These are phyloP conservation scores for Drechslerella stenobrocha DNA, from an alignment of 2,329 filamentous ascomycete species.

Conservation along the genomic window DNA sequence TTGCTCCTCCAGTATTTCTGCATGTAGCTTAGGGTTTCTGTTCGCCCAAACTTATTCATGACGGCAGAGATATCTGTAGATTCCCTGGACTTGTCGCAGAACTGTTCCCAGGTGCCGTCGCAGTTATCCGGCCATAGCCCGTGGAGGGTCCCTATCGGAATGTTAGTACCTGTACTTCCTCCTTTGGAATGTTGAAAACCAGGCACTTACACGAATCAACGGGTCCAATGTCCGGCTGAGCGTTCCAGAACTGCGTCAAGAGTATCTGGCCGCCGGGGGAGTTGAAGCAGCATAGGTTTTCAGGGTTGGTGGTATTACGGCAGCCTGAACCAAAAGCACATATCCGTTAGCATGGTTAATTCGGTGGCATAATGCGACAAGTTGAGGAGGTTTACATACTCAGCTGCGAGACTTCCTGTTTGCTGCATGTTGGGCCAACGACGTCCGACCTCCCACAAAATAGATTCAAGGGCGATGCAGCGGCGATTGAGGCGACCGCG, in stretches of 20 bases:
- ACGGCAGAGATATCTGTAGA: slow-evolving; percentile 70
- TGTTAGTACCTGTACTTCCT: neutral
- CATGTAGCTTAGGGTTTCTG: slow-evolving; percentile 68
- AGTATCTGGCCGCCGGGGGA: slow-evolving; percentile 71
- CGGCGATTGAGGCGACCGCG: slow-evolving; percentile 15
- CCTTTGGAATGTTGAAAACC: neutral
- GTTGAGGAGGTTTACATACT: slow-evolving; percentile 18
- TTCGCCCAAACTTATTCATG: slow-evolving; percentile 61
- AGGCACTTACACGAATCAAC: slow-evolving; percentile 74
- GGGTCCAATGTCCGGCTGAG: slow-evolving; percentile 67
- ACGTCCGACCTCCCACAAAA: slow-evolving; percentile 22
- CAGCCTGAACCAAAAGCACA: slow-evolving; percentile 58
- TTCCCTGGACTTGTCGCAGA: slow-evolving; percentile 65
- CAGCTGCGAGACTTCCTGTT: slow-evolving; percentile 23
- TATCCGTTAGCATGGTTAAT: neutral
- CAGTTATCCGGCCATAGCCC: slow-evolving; percentile 65
- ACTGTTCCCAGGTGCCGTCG: slow-evolving; percentile 64
- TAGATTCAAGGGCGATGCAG: slow-evolving; percentile 26
- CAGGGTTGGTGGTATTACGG: slow-evolving; percentile 64
- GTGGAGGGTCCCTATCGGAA: slow-evolving; percentile 37
- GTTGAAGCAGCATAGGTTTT: slow-evolving; percentile 74
- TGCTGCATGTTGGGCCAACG: slow-evolving; percentile 33
- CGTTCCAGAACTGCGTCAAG: slow-evolving; percentile 78
- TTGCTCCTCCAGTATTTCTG: slow-evolving; percentile 72
- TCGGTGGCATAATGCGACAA: neutral